Base-by-base conservation (phyloP, 768 basidiomycete genomes). In the Amanita polypyramis region DNA sequence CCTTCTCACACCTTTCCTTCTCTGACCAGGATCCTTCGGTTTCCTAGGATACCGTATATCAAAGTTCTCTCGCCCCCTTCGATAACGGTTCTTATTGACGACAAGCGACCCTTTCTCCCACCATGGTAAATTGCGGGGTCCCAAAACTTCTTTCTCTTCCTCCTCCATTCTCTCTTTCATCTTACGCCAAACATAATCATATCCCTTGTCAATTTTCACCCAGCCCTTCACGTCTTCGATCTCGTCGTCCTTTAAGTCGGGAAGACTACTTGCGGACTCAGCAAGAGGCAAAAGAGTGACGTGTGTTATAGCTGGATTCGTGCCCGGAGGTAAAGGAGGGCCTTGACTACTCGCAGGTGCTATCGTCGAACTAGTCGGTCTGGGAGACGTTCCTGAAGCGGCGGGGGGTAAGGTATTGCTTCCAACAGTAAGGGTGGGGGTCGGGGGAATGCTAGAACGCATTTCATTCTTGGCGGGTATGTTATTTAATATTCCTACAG, bases 201-300 rank as follows among this genome's bases (percentile, higher is more conserved):
- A 81, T 52, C 67, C 74, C 42, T 70, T 66, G 56, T 90, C 89
- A 41, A 56, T 62, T 52, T 68, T 64, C 72, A 85, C 79, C 85
- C 85, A 89, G 35, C 49, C 60, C 55, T 81, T 64, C 38, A 88
- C 62, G 34, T 72, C 55, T 19, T 46, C 50, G 20, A 85, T 74
- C 58, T 88, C 81, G 1, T 60, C 58, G 6, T 68, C 60, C 5
- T 56, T 52, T 14, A 93, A 64, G 0, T 71, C 57, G 2, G 80
- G 83, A 43, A 85, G 83, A 38, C 67, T 63, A 43, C 59, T 62
- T 1, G 68, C 62, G n/a, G 77, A 76, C 10, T 74, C 70, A 40
- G 66, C 60, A 8, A 81, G 69, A 1, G 85, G 83, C 2, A 91
- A 74, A 47, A 74, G 62, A 6, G 77, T 74, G 36, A 88, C 69